These are phyloP conservation scores for Talaromyces borbonicus DNA, from an alignment of 495 filamentous ascomycete species.

Conservation along the genomic window DNA sequence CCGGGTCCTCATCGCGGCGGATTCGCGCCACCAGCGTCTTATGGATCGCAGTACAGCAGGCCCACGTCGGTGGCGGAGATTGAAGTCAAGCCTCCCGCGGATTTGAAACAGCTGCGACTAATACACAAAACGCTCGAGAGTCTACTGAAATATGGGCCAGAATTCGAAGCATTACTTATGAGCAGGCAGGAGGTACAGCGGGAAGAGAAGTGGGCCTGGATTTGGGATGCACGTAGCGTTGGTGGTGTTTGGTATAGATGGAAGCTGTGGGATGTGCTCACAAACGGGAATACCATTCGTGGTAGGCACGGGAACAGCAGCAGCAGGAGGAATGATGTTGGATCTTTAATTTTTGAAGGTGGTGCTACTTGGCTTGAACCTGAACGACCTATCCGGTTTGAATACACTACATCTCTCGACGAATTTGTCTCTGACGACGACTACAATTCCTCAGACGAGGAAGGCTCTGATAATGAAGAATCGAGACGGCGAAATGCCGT, in stretches of 20 bases:
- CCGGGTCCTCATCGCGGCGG: constrained; percentile 54
- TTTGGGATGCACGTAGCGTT: constrained; percentile 78
- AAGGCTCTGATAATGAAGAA: constrained; percentile 70
- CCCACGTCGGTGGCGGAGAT: constrained; percentile 49
- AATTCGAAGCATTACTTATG: constrained; percentile 94
- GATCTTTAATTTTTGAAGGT: constrained; percentile 53
- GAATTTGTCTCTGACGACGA: constrained; percentile 76
- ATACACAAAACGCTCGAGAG: constrained; percentile 84
- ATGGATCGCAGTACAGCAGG: constrained; percentile 35
- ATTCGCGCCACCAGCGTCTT: constrained; percentile 75
- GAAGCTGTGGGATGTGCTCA: constrained; percentile 78
- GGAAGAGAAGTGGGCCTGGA: constrained; percentile 86
- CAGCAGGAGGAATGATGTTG: constrained; percentile 14
- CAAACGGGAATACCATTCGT: constrained; percentile 24
- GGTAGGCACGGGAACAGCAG: constrained; percentile 20
- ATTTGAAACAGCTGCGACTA: constrained; percentile 68
- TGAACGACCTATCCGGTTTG: constrained; percentile 55
- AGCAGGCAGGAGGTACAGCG: constrained; percentile 63
- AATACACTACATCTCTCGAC: constrained; percentile 61
- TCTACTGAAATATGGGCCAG: constrained; percentile 67
- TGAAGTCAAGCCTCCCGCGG: constrained; percentile 61
- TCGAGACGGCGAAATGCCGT: constrained; percentile 44
- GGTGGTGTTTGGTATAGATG: constrained; percentile 83
- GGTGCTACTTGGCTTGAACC: constrained; percentile 63
- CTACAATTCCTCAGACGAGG: constrained; percentile 82